phyloP scores from a whole-genome alignment of 202 grass and related monocot species.

The Hordeum pubiflorum region DNA sequence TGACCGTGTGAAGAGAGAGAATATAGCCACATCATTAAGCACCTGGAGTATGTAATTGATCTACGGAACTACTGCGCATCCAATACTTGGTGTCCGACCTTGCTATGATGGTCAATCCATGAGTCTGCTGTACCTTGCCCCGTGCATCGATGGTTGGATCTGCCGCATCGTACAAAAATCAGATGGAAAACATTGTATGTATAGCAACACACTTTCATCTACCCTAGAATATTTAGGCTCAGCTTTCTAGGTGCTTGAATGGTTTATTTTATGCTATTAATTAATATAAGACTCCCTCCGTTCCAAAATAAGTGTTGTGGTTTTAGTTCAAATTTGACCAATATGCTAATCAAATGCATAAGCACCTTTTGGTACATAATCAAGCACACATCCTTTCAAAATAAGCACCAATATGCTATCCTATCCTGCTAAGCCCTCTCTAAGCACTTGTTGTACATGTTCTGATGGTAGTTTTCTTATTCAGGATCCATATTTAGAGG shows the following conservation, averaged over 20 bases:
- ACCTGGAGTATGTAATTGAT: neutral
- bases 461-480: conserved; percentile 19
- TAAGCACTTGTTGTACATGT: neutral
- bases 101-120: too few relatives aligned
- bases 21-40: neutral
- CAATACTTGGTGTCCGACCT: too few relatives aligned
- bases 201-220: neutral
- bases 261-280: neutral
- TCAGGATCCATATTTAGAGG: conserved; percentile 42
- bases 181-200: too few relatives aligned
- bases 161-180: too few relatives aligned
- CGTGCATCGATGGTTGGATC: too few relatives aligned
- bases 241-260: neutral
- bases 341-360: neutral
- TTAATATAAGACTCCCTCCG: neutral
- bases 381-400: neutral
- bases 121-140: too few relatives aligned
- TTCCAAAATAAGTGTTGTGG: too few relatives aligned
- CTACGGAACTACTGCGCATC: too few relatives aligned
- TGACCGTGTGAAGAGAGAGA: neutral
- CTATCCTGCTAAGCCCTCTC: neutral
- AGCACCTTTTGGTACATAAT: neutral
- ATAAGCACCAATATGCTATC: neutral
- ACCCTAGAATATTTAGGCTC: neutral
- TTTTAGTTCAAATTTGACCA: too few relatives aligned